Percentiles rank a stretch among this genome's conserved stretches.
Conservation (phyloP, 805 yeast species). For the Kregervanrija delftensis region DNA sequence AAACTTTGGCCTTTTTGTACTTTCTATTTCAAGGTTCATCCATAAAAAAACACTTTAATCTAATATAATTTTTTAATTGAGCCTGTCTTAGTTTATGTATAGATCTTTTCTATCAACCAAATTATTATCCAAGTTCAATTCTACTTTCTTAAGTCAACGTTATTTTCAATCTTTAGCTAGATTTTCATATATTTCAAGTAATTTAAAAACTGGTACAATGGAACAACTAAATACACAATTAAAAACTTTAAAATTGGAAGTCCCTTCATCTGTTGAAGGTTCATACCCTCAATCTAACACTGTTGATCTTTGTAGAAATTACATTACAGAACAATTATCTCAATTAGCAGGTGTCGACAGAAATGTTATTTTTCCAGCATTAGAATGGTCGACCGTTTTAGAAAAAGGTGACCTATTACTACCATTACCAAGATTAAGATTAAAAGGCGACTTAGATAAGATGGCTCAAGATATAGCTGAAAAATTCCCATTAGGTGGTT, state of each 20-base stretch:
- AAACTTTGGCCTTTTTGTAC: too few species aligned
- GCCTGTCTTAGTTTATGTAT: too few species aligned
- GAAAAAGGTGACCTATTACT: slow-evolving; percentile 91
- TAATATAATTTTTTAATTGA: too few species aligned
- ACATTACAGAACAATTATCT: slow-evolving; percentile 73
- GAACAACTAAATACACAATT: slow-evolving; percentile 19
- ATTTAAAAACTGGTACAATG: slow-evolving; percentile 9
- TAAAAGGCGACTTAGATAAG: slow-evolving; percentile 77
- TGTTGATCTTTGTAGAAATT: slow-evolving; percentile 83
- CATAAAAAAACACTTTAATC: too few species aligned
- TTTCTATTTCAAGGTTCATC: too few species aligned
- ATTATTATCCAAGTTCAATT: too few species aligned
- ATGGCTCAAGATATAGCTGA: slow-evolving; percentile 73
- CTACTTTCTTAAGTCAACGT: too few species aligned
- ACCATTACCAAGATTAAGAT: slow-evolving; percentile 85
- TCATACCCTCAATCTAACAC: slow-evolving; percentile 76
- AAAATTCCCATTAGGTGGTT: slow-evolving; percentile 67
- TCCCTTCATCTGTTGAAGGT: slow-evolving; percentile 43
- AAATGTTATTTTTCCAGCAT: slow-evolving; percentile 67
- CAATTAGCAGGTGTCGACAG: slow-evolving; percentile 67
- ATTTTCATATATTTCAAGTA: too few species aligned
- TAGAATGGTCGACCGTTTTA: slow-evolving; percentile 79
- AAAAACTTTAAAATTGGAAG: slow-evolving; percentile 18
- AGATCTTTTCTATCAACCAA: too few species aligned
- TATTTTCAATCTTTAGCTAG: too few species aligned